phyloP scores from a whole-genome alignment of 1,139 yeast genomes.

The Trichomonascaceae sp. region DNA sequence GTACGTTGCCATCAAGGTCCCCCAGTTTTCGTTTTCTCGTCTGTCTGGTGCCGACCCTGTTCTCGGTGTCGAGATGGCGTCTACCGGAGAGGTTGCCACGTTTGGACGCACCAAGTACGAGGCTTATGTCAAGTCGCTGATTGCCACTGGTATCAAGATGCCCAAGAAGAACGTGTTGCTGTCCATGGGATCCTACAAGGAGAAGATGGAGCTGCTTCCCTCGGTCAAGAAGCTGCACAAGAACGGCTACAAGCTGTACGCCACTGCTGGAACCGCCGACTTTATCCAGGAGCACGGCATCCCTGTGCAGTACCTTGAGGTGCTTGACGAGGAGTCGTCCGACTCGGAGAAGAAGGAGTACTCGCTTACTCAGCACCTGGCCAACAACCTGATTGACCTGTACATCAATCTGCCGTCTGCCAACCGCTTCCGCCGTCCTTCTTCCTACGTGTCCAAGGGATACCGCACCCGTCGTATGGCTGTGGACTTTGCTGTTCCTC shows the following conservation, averaged over 20 bases:
- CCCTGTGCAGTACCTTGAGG: conserved; percentile 92
- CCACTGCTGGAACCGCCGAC: conserved; percentile 98
- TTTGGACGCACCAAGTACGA: conserved; percentile 94
- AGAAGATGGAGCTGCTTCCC: conserved; percentile 86
- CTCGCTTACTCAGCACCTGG: conserved; percentile 91
- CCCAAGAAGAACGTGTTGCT: conserved; percentile 91
- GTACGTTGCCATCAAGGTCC: conserved; percentile 95
- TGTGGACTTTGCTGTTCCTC: conserved; percentile 94
- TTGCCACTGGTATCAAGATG: conserved; percentile 88
- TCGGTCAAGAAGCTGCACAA: conserved; percentile 69
- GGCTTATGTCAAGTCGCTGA: conserved; percentile 87
- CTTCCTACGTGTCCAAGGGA: conserved; percentile 94
- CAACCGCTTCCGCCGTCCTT: conserved; percentile 97
- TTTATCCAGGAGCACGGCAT: conserved; percentile 89
- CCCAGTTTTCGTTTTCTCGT: conserved; percentile 95
- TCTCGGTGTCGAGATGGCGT: conserved; percentile 98
- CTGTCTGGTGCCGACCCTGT: conserved; percentile 98
- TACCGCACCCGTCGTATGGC: conserved; percentile 99
- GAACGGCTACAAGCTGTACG: conserved; percentile 82
- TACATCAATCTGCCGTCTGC: conserved; percentile 95
- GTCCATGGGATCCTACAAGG: conserved; percentile 96
- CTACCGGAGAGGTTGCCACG: conserved; percentile 98
- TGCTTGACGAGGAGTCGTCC: conserved; percentile 49
- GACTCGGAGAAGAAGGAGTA: conserved; percentile 75
- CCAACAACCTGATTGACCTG: conserved; percentile 89